Base-by-base conservation (phyloP, 2,329 filamentous ascomycete species). In the Pezicula neosporulosa region DNA sequence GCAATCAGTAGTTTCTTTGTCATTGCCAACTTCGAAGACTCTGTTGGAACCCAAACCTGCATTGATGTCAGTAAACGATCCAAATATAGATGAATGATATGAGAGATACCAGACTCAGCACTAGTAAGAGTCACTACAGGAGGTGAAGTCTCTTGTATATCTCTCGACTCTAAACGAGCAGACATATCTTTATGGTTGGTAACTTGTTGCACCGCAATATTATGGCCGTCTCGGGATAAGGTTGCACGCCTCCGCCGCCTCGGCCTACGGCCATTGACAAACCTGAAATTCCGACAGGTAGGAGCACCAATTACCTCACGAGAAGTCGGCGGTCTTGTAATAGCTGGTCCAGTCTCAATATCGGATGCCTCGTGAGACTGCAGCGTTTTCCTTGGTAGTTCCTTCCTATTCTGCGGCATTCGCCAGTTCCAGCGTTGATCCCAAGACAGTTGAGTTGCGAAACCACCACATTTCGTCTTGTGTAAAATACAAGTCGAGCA, bases 401-500 rank as follows among this genome's bases (percentile, higher is more conserved):
- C n/a, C 33, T 36, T 36, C 33, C 33, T 36, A 9, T 36, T 9
- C 33, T 36, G 33, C n/a, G 9, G 33, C n/a, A 9, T n/a, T 9
- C 9, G 33, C 33, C 33, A 36, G 9, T 19, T 44, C 9, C 55
- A 51, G 16, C 49, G 47, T 45, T 43, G 39, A 53, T 57, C 44
- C 60, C 57, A 55, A 3, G 50, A 56, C 16, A 58, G 47, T 35
- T 46, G 48, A 12, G 53, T 50, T 30, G 28, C 48, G 15, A 47
- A 50, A 38, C 48, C 48, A 28, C 48, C 57, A 50, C 60, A 64
- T 44, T 46, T 52, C 5, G 52, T 53, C 3, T 50, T 54, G 36
- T 53, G 47, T 4, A 16, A 43, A 8, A 64, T 47, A 47, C 62
- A 63, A 24, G 56, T 56, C 18, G 56, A 53, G 47, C 62, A 64